A percentile compares a stretch with the other conserved stretches of the same genome.
These are phyloP conservation scores for Rutstroemia sp. DNA, from an alignment of 2,329 filamentous ascomycete genomes.

Conservation along the genomic window DNA sequence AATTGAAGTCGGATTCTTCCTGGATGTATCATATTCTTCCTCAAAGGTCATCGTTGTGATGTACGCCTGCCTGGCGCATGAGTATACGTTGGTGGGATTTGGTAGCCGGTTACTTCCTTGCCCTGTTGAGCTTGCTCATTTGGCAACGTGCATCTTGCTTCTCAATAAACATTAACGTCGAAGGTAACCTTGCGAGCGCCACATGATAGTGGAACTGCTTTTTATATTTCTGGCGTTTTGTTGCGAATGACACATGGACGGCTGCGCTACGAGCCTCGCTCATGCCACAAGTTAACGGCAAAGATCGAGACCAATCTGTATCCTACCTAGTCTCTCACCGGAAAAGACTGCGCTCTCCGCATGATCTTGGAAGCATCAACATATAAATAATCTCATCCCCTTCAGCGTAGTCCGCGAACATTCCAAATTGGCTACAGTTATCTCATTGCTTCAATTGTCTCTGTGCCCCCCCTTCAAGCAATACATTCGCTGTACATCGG, in stretches of 20 bases:
- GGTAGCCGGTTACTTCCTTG: background rate
- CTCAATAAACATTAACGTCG: background rate
- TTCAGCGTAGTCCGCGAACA: background rate
- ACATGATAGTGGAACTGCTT: background rate
- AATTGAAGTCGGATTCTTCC: background rate
- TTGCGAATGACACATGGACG: background rate
- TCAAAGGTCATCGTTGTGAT: background rate
- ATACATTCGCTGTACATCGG: background rate
- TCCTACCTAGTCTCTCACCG: background rate
- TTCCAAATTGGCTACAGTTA: background rate
- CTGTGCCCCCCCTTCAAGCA: background rate
- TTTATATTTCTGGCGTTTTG: background rate
- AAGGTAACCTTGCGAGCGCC: background rate
- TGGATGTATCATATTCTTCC: too few species aligned
- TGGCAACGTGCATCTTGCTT: background rate
- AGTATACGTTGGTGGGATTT: background rate
- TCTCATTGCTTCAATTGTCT: background rate
- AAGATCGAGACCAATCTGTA: background rate
- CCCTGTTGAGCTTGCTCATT: background rate
- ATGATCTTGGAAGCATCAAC: background rate
- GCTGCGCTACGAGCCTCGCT: background rate
- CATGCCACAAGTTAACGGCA: background rate
- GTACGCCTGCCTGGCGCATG: background rate
- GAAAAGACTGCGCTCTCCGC: background rate
- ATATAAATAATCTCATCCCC: background rate